Conservation (phyloP, 805 yeast species). For the Yarrowia sp. region DNA sequence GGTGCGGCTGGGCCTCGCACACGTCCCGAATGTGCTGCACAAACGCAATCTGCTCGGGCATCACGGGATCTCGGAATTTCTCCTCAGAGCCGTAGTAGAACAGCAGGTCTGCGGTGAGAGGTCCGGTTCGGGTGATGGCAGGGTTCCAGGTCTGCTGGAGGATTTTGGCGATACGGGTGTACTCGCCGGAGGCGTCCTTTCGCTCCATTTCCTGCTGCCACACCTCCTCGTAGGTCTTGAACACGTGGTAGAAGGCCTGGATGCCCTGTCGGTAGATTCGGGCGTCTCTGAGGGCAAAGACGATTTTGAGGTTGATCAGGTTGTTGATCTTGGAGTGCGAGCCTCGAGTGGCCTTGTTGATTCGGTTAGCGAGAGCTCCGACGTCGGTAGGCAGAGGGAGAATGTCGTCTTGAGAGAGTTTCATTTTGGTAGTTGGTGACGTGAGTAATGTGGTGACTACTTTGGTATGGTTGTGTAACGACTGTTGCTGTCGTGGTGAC, state of each 20-base stretch:
- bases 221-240: conserved; percentile 46
- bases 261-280: conserved; percentile 82
- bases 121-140: conserved; percentile 66
- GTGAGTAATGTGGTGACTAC: neutral
- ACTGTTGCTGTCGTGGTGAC: neutral
- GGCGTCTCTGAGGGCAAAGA: conserved; percentile 76
- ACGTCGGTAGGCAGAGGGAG: conserved; percentile 80
- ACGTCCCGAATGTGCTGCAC: conserved; percentile 63
- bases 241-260: conserved; percentile 53
- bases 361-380: conserved; percentile 85
- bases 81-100: conserved; percentile 65
- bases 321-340: conserved; percentile 75
- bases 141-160: conserved; percentile 71
- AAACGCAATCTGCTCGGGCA: conserved; percentile 68
- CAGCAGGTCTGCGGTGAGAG: conserved; percentile 66
- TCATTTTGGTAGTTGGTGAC: neutral
- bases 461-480: too few species aligned
- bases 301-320: conserved; percentile 70
- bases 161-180: conserved; percentile 53
- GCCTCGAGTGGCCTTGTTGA: conserved; percentile 69
- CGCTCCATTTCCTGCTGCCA: conserved; percentile 45
- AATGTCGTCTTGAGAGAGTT: conserved; percentile 53
- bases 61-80: conserved; percentile 64
- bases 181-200: conserved; percentile 40
- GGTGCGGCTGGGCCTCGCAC: conserved; percentile 68